These are phyloP conservation scores for Neurospora sp. DNA, from an alignment of 495 filamentous ascomycete species.

Conservation along the genomic window DNA sequence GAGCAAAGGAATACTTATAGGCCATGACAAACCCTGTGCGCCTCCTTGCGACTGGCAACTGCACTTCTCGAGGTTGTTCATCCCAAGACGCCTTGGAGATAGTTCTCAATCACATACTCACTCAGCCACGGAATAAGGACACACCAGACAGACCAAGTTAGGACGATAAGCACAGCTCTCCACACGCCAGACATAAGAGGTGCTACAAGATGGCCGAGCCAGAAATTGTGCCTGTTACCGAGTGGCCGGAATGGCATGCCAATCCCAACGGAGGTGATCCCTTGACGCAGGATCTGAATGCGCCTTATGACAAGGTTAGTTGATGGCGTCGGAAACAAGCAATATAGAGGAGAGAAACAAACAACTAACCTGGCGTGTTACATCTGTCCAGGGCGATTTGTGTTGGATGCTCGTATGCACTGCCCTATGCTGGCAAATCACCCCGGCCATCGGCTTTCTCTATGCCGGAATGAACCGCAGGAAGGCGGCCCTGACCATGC, in stretches of 20 bases:
- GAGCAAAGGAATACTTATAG: background rate
- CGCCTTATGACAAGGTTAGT: slow-evolving; percentile 9
- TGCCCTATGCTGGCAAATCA: slow-evolving; percentile 21
- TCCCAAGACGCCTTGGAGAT: background rate
- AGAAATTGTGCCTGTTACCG: slow-evolving; percentile 9
- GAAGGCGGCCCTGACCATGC: slow-evolving; percentile 85
- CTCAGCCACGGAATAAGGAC: background rate
- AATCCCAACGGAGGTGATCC: slow-evolving; percentile 12
- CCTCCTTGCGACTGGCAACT: background rate
- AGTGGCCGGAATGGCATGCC: slow-evolving; percentile 10
- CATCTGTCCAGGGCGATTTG: slow-evolving; percentile 2
- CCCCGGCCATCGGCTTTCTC: slow-evolving; percentile 89
- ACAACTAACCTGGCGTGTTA: background rate
- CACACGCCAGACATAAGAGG: background rate
- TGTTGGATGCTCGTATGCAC: slow-evolving; percentile 14
- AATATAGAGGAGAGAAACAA: background rate
- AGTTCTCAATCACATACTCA: background rate
- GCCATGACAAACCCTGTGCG: background rate
- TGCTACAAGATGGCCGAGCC: background rate
- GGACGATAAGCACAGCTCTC: background rate
- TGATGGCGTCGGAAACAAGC: background rate
- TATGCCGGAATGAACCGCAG: slow-evolving; percentile 89
- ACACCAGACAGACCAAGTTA: background rate
- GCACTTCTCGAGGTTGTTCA: background rate
- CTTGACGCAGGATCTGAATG: slow-evolving; percentile 7